Percentiles rank a stretch among this genome's conserved stretches.
These are phyloP conservation scores for Fraxinus greggii DNA, from an alignment of 305 asterid genomes.

Conservation along the genomic window DNA sequence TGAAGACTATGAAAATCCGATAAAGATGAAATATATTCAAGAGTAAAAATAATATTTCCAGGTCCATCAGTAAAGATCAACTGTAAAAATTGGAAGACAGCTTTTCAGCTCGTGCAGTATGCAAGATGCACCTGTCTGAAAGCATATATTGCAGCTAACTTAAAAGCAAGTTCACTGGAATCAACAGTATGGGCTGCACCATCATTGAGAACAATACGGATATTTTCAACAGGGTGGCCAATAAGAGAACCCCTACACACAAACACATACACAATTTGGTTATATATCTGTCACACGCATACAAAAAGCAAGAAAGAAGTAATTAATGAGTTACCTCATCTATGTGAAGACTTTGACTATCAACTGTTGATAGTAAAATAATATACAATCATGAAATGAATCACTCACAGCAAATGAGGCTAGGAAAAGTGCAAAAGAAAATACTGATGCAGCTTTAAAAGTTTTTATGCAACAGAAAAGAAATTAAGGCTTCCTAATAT, in stretches of 20 bases:
- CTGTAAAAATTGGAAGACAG: background rate
- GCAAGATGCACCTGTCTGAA: slow-evolving; percentile 77
- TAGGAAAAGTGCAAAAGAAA: background rate
- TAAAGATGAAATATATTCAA: slow-evolving; percentile 7
- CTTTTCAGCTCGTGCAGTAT: slow-evolving; percentile 3
- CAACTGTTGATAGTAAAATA: background rate
- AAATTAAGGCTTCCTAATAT: background rate
- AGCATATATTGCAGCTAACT: slow-evolving; percentile 93
- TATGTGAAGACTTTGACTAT: background rate
- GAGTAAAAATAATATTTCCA: background rate
- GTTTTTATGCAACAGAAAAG: background rate
- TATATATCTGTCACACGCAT: background rate
- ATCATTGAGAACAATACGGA: slow-evolving; percentile 81
- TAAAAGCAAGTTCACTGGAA: slow-evolving; percentile 99
- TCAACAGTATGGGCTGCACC: slow-evolving; percentile 96
- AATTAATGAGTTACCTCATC: background rate
- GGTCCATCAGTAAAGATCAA: background rate
- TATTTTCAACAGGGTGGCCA: slow-evolving; percentile 95
- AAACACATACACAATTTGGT: slow-evolving; percentile 21
- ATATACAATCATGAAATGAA: background rate
- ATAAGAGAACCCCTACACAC: slow-evolving; percentile 86
- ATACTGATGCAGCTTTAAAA: background rate
- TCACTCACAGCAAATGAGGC: background rate
- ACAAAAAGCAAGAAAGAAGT: background rate
- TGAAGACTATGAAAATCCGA: slow-evolving; percentile 5